Evolutionary conservation across 148 eudicot species (phyloP), one percentile per base, ranked within the genome.

Genomic region (Pharnaceum exiguum): DNA sequence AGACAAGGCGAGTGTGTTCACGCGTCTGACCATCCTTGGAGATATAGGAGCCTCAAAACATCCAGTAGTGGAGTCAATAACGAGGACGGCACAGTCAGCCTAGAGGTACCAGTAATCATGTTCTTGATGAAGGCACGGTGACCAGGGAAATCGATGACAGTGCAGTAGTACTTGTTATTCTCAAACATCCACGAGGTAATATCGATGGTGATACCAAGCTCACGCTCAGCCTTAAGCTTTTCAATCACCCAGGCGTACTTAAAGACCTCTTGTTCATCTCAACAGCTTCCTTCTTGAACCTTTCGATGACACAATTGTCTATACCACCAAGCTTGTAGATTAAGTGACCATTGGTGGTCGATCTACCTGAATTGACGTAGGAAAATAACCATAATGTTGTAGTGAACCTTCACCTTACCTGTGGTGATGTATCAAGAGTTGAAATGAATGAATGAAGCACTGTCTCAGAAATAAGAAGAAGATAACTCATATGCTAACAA

Each of bases 231-330:
- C 69, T 75, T 71, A 9, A 75, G 72, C 50, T 75, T 75, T 74
- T 76, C 80, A 35, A 76, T 72, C 42, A 76, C 80, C 80, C 80
- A 72, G 0, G 80, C 80, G 17, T 71, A 76, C 80, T 76, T 68
- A 48, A 68, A 72, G 80, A 76, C 57, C 80, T 71, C 73, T 76
- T 76, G 76, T 76, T 76, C 80, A 76, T 71, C 70, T 76, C 80
- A 62, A 73, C 70, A 47, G 73, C 76, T 37, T 76, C 77, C 58
- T 76, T 72, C 74, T 76, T 74, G 25, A 76, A 76, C 50, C 77
- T 67, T 70, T 76, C 80, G 5, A 76, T 76, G 18, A 76, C 77
- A 71, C 80, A 67, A 77, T 76, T 76, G 80, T 76, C 80, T 55
- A 71, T 76, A 51, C 73, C 80, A 13, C 73, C 76, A 51, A 68